These are phyloP conservation scores for Naganishia kalamii DNA, from an alignment of 768 basidiomycete species.

Conservation along the genomic window DNA sequence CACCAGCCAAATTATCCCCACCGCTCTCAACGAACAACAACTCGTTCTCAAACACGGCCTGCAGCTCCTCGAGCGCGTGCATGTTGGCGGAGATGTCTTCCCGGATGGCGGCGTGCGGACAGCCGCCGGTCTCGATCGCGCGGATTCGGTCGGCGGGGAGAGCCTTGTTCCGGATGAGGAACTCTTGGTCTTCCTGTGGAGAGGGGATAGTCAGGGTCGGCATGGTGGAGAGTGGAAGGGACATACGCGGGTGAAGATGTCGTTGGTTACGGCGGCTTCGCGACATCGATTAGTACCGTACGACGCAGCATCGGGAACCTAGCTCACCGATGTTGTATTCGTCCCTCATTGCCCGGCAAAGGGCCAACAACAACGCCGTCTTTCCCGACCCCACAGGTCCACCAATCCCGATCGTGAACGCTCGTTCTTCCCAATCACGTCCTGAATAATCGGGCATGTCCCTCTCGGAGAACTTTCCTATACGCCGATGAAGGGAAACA, in stretches of 20 bases:
- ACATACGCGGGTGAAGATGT: slow-evolving; percentile 80
- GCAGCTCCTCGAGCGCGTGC: slow-evolving; percentile 88
- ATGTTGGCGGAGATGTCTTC: slow-evolving; percentile 98
- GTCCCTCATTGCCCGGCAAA: slow-evolving; percentile 72
- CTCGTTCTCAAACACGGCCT: slow-evolving; percentile 83
- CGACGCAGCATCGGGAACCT: too few relatives aligned
- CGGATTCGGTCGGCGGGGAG: slow-evolving; percentile 74
- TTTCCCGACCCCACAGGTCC: slow-evolving; percentile 98
- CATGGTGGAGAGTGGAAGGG: not conserved
- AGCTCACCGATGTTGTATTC: slow-evolving; percentile 82
- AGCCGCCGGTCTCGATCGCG: slow-evolving; percentile 94
- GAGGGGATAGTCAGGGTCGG: not conserved
- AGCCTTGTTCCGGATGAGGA: slow-evolving; percentile 85
- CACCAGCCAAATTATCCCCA: slow-evolving; percentile 81
- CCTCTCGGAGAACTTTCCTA: slow-evolving; percentile 85
- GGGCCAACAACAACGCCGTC: slow-evolving; percentile 83
- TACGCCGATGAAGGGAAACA: not conserved
- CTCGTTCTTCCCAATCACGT: slow-evolving; percentile 83
- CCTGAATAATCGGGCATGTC: slow-evolving; percentile 81
- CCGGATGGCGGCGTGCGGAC: slow-evolving; percentile 94
- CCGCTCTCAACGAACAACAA: slow-evolving; percentile 91
- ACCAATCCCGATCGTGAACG: slow-evolving; percentile 96
- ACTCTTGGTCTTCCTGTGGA: slow-evolving; percentile 79
- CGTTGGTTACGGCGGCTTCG: slow-evolving; percentile 92
- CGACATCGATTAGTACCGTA: slow-evolving; percentile 5